A percentile compares a stretch with the other conserved stretches of the same genome.
Conservation (phyloP, 2,329 filamentous ascomycete genomes). For the Aspergillus luchuensis region DNA sequence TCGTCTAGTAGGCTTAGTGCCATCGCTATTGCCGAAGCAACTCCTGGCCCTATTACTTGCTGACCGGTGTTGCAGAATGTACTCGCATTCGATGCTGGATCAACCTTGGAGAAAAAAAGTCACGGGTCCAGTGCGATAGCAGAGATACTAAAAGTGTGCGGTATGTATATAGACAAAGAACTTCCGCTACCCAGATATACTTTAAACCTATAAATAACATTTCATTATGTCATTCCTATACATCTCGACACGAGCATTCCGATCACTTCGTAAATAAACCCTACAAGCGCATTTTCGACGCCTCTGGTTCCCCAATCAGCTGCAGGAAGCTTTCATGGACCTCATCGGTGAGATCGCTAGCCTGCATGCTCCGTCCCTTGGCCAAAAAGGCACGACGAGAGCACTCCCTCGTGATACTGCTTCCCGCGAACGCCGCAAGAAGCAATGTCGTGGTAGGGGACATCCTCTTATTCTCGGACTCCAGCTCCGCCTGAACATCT, state of each 20-base stretch:
- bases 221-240: background rate
- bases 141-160: background rate
- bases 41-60: background rate
- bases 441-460: constrained; percentile 63
- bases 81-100: background rate
- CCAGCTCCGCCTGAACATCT: constrained; percentile 44
- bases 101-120: background rate
- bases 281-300: constrained; percentile 38
- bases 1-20: too few species aligned
- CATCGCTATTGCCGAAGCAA: background rate
- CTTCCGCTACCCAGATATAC: background rate
- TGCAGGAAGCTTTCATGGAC: constrained; percentile 79
- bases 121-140: background rate
- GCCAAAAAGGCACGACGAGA: constrained; percentile 84
- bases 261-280: background rate
- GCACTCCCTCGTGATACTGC: constrained; percentile 84
- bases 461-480: constrained; percentile 58
- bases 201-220: background rate
- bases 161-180: background rate
- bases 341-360: constrained; percentile 88
- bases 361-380: constrained; percentile 84
- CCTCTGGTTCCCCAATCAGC: constrained; percentile 72
- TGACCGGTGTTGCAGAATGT: background rate
- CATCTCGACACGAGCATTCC: background rate
- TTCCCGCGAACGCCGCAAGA: constrained; percentile 82